Conservation (phyloP, 306 rosid species). For the Pterocarpus macrocarpus region DNA sequence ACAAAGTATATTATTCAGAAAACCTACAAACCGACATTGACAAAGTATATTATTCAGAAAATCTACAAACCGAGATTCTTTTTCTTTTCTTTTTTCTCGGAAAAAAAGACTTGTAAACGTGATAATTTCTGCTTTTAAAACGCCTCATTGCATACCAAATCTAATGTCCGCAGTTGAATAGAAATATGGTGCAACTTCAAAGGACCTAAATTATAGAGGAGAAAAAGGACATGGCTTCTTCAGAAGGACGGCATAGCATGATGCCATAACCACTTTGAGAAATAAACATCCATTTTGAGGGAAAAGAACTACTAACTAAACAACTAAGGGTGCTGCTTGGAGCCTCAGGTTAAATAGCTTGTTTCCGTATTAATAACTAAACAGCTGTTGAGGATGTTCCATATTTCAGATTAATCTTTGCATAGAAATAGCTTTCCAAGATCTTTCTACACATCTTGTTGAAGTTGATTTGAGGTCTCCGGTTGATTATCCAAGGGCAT, state of each 20-base stretch:
- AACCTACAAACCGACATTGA: not conserved
- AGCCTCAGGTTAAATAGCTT: slow-evolving; percentile 11
- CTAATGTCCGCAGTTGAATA: slow-evolving; percentile 15
- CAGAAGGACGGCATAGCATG: not conserved
- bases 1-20: not conserved
- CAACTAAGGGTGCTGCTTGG: slow-evolving; percentile 30
- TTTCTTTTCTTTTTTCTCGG: no score
- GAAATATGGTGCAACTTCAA: slow-evolving; percentile 14
- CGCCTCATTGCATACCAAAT: slow-evolving; percentile 19
- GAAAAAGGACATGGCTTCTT: slow-evolving; percentile 16
- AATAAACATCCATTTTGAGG: slow-evolving; percentile 21
- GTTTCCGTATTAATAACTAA: slow-evolving; percentile 5
- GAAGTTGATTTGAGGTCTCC: slow-evolving; percentile 56
- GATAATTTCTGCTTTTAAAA: not conserved
- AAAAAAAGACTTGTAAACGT: not conserved
- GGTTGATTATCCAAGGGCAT: slow-evolving; percentile 97
- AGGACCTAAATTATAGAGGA: slow-evolving; percentile 8
- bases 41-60: not conserved
- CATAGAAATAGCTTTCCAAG: slow-evolving; percentile 6
- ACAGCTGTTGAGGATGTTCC: not conserved
- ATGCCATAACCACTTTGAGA: not conserved
- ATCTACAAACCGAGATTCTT: not conserved
- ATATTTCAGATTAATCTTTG: not conserved
- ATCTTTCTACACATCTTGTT: slow-evolving; percentile 52
- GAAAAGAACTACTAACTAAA: not conserved